phyloP scores from a whole-genome alignment of 257 asterid genomes.

The Lycium ferocissimum region DNA sequence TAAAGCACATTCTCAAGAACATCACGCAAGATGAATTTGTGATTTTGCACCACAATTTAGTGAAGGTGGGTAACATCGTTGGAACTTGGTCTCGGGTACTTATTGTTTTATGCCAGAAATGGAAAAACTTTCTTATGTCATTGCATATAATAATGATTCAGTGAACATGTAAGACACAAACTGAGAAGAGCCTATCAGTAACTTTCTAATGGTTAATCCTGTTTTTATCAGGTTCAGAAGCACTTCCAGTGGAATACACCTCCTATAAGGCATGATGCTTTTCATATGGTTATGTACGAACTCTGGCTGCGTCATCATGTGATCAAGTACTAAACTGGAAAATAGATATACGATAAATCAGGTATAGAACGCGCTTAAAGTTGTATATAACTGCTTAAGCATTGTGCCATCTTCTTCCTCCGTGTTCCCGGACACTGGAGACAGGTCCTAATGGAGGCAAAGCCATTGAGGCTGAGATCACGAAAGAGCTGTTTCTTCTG shows the following conservation, averaged over 20 bases:
- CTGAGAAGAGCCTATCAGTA: background rate
- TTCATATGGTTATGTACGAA: conserved; percentile 97
- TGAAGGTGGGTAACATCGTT: conserved; percentile 63
- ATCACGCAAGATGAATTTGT: conserved; percentile 77
- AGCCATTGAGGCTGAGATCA: background rate
- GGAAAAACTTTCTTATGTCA: background rate
- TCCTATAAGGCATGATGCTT: conserved; percentile 70
- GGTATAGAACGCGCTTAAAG: conserved; percentile 10
- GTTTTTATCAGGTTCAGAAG: conserved; percentile 69
- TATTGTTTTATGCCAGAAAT: background rate
- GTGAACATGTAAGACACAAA: background rate
- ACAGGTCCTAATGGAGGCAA: background rate
- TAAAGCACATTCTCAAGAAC: conserved; percentile 85
- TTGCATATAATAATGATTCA: background rate
- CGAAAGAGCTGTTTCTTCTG: conserved; percentile 1
- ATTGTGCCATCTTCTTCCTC: background rate
- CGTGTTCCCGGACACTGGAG: background rate
- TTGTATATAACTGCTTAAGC: conserved; percentile 47
- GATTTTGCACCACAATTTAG: conserved; percentile 80
- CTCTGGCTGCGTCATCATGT: conserved; percentile 95
- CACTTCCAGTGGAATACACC: conserved; percentile 98
- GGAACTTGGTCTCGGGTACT: background rate
- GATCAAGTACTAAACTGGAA: conserved; percentile 67
- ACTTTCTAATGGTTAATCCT: background rate
- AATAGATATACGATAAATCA: conserved; percentile 1